Percentiles rank a stretch among this genome's conserved stretches.
These are phyloP conservation scores for Podospora pseudocomata DNA, from an alignment of 495 filamentous ascomycete genomes.

Conservation along the genomic window DNA sequence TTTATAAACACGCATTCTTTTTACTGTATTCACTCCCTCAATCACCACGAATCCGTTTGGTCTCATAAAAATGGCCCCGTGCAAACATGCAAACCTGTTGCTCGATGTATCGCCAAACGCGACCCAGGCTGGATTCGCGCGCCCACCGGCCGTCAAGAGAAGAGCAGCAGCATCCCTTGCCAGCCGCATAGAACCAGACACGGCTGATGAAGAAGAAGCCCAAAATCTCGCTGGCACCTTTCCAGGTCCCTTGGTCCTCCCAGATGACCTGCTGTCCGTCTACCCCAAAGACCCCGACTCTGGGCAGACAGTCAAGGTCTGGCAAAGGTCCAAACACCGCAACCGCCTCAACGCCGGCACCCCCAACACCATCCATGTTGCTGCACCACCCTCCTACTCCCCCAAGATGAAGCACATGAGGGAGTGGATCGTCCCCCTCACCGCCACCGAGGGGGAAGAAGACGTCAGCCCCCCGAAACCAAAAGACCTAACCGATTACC, in stretches of 20 bases:
- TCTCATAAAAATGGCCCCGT: constrained; percentile 10
- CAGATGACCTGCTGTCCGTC: constrained; percentile 54
- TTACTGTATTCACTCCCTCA: not conserved
- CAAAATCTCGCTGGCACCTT: constrained; percentile 36
- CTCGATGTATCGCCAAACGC: constrained; percentile 36
- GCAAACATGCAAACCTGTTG: constrained; percentile 28
- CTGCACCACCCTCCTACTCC: constrained; percentile 39
- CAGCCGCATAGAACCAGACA: constrained; percentile 23
- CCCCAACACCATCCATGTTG: constrained; percentile 53
- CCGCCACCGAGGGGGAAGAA: not conserved
- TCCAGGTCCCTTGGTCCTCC: constrained; percentile 59
- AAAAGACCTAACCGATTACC: constrained; percentile 48
- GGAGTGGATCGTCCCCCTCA: constrained; percentile 36
- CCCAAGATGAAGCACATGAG: constrained; percentile 34
- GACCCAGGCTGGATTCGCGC: constrained; percentile 24
- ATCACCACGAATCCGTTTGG: not conserved
- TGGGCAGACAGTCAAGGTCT: constrained; percentile 57
- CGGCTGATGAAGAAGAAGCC: not conserved
- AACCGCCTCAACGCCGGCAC: constrained; percentile 47
- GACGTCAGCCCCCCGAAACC: constrained; percentile 15
- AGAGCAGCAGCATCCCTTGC: constrained; percentile 31
- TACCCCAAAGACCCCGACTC: constrained; percentile 48
- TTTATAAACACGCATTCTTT: not conserved
- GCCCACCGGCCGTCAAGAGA: constrained; percentile 25
- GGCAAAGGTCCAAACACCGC: constrained; percentile 46